Base-by-base conservation (phyloP, 2,329 filamentous ascomycete species). In the Ophiostoma triangulosporum region DNA sequence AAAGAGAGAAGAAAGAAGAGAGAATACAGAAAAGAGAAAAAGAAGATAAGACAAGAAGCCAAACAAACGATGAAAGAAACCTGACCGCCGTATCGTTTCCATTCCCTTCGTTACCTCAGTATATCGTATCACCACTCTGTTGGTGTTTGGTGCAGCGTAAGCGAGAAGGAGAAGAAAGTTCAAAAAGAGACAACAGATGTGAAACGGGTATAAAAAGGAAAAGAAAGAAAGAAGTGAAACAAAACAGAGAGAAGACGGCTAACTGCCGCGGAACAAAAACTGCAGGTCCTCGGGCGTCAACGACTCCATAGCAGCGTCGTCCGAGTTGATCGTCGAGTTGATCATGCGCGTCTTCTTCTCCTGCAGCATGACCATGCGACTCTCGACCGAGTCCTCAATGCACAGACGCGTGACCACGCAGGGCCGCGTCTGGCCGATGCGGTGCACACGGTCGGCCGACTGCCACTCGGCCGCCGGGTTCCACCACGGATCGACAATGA, bases 401-500 rank as follows among this genome's bases (percentile, higher is more conserved):
- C 89, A 94, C 11, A 98, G 79, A 27, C 93, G 83, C 1, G 90
- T 97, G 62, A 98, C 95, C 33, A 88, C 88, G 65, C 93, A 97
- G 27, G 91, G 91, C 7, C 93, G 85, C 48, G 83, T 87, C 71
- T 98, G 93, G 31, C 93, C 93, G 61, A 97, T 98, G 54, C 93
- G 89, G 69, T 97, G 93, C 64, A 86, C 89, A 59, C 87, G 80
- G 66, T 98, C 93, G 3, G 93, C 93, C 57, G 86, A 93, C 69
- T 98, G 93, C 93, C 93, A 98, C 70, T 98, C 93, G 0, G 91
- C 91, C n/a, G 90, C 90, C n/a, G 93, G 93, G 61, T 97, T 97
- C 93, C 93, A 98, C 93, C 93, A 45, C 75, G 93, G 93, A 63
- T 98, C 93, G 55, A 97, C 83, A 57, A 97, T 96, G 67, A 95